Evolutionary conservation across 495 filamentous ascomycete genomes (phyloP).

Genomic region (Xylaria nigripes): DNA sequence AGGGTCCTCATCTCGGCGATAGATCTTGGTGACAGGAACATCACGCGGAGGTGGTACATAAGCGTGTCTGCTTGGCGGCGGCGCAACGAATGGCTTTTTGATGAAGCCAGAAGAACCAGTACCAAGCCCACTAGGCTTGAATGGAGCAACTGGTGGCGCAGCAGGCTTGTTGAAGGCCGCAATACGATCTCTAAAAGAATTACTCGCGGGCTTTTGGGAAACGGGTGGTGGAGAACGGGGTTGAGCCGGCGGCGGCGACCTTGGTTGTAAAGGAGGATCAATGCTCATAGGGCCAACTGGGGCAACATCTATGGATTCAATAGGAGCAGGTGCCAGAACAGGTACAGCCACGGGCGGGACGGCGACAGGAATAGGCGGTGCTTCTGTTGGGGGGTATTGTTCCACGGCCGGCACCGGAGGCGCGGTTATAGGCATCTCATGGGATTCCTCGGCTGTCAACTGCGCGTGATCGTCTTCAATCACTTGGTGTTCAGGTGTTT

Average conservation of each 20-base stretch:
- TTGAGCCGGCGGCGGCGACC: conserved; percentile 36
- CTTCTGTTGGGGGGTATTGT: conserved; percentile 15
- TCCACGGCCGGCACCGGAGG: conserved; percentile 24
- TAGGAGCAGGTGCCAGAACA: conserved; percentile 36
- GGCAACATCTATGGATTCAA: conserved; percentile 26
- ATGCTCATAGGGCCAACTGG: conserved; percentile 15
- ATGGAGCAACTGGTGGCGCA: conserved; percentile 75
- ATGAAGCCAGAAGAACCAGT: conserved; percentile 61
- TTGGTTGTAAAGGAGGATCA: conserved; percentile 23
- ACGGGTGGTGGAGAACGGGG: conserved; percentile 53
- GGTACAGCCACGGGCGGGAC: conserved; percentile 32
- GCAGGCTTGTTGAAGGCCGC: conserved; percentile 92
- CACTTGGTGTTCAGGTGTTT: conserved; percentile 26
- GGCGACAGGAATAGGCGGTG: conserved; percentile 30
- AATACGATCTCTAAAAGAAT: conserved; percentile 88
- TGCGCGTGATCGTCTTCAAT: conserved; percentile 32
- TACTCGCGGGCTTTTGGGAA: conserved; percentile 64
- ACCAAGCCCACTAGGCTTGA: conserved; percentile 63
- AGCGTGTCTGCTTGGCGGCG: conserved; percentile 87
- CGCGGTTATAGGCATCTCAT: conserved; percentile 18
- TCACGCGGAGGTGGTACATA: conserved; percentile 66
- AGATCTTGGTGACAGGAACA: conserved; percentile 63
- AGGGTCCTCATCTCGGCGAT: conserved; percentile 82
- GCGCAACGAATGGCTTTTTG: conserved; percentile 97
- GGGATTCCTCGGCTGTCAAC: conserved; percentile 9